A percentile compares a stretch with the other conserved stretches of the same genome.
phyloP scores from a whole-genome alignment of 2,329 filamentous ascomycete genomes.

The Microsporum canis region DNA sequence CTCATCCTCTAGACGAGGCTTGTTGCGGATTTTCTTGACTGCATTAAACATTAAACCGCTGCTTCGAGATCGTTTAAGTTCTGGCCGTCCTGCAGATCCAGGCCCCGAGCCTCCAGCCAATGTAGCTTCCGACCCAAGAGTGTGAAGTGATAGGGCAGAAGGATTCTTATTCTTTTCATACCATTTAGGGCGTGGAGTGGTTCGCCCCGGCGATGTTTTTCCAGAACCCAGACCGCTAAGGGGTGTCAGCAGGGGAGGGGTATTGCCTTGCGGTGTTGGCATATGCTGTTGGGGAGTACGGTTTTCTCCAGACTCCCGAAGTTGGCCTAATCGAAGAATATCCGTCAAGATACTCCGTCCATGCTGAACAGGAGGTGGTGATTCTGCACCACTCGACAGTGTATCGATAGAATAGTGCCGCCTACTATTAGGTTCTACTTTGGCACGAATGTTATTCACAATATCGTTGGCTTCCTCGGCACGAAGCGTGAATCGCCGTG shows the following conservation, averaged over 20 bases:
- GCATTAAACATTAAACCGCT: constrained; percentile 23
- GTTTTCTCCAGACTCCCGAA: constrained; percentile 20
- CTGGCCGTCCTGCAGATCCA: constrained; percentile 9
- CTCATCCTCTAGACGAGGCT: constrained; percentile 33
- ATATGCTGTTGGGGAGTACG: neutral
- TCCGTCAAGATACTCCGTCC: constrained; percentile 1
- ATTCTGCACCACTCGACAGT: neutral
- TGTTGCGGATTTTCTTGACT: constrained; percentile 16
- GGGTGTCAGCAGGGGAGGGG: constrained; percentile 10
- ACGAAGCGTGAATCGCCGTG: neutral
- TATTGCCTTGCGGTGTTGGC: neutral
- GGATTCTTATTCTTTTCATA: constrained; percentile 32
- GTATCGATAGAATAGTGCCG: neutral
- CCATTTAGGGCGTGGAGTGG: constrained; percentile 22
- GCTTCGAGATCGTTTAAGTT: constrained; percentile 28
- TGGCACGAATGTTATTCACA: neutral
- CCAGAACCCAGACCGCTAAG: constrained; percentile 10
- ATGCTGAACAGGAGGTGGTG: neutral
- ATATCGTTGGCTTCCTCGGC: neutral
- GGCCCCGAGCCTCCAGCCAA: neutral
- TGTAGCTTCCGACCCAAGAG: constrained; percentile 12
- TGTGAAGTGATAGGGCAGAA: constrained; percentile 23
- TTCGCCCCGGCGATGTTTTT: neutral
- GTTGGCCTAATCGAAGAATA: constrained; percentile 12
- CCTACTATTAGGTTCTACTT: neutral